Evolutionary conservation across 768 basidiomycete genomes (phyloP).

Genomic region (Russula virescens): DNA sequence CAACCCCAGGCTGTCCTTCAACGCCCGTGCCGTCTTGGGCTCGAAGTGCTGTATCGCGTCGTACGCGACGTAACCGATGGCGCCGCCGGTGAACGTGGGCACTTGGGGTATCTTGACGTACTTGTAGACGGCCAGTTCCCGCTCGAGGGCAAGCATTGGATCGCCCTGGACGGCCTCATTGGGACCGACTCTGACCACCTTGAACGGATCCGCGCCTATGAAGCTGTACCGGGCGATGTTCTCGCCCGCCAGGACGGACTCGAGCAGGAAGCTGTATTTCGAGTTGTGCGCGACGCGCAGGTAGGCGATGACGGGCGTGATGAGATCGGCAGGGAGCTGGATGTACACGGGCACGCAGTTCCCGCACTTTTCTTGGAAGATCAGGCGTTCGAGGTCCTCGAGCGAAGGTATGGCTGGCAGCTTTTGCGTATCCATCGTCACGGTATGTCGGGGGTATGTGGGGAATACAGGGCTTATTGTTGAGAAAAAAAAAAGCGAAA

Average conservation of each 20-base stretch:
- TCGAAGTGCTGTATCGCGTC: conserved; percentile 97
- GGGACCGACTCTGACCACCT: conserved; percentile 85
- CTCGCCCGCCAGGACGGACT: conserved; percentile 88
- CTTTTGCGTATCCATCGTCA: conserved; percentile 30
- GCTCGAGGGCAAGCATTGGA: conserved; percentile 78
- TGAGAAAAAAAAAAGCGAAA: background rate
- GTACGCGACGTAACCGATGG: conserved; percentile 95
- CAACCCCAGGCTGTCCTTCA: conserved; percentile 76
- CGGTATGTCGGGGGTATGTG: too few species aligned
- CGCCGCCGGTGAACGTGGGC: conserved; percentile 94
- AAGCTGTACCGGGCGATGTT: conserved; percentile 92
- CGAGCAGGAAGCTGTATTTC: conserved; percentile 91
- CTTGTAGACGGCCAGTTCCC: conserved; percentile 78
- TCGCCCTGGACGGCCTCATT: conserved; percentile 80
- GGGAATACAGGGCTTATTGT: background rate
- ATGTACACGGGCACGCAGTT: conserved; percentile 93
- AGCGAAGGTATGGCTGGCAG: conserved; percentile 67
- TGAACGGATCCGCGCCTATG: conserved; percentile 93
- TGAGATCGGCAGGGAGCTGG: conserved; percentile 89
- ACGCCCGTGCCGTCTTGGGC: conserved; percentile 75
- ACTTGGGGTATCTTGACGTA: conserved; percentile 90
- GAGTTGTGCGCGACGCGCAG: conserved; percentile 88
- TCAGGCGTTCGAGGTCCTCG: conserved; percentile 67
- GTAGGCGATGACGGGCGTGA: conserved; percentile 97
- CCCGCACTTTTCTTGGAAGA: conserved; percentile 75